Conservation (phyloP, 805 yeast species). For the Hanseniaspora meyeri region DNA sequence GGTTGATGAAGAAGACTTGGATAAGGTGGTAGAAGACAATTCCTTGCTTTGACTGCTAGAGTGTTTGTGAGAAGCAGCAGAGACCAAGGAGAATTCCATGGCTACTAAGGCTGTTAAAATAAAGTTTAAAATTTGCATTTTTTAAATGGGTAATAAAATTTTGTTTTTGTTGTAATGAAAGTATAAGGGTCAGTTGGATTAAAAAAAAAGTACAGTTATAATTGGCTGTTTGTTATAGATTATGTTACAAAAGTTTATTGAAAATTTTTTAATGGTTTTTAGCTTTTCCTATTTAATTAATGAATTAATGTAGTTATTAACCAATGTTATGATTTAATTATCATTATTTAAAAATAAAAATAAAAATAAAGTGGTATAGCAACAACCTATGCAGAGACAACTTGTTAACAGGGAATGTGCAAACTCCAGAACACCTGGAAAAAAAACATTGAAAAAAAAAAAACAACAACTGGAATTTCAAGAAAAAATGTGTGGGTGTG, state of each 20-base stretch:
- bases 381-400: too few species aligned
- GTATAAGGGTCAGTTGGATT: slow-evolving; percentile 14
- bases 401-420: too few species aligned
- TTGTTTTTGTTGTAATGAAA: slow-evolving; percentile 4
- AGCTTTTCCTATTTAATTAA: too few species aligned
- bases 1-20: slow-evolving; percentile 15
- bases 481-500: too few species aligned
- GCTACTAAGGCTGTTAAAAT: slow-evolving; percentile 12
- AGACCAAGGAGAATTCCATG: not conserved
- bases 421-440: too few species aligned
- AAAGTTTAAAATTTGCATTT: slow-evolving; percentile 12
- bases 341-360: too few species aligned
- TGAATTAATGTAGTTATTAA: not conserved
- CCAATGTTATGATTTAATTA: too few species aligned
- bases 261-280: slow-evolving; percentile 1
- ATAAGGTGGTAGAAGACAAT: slow-evolving; percentile 21
- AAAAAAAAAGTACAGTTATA: not conserved
- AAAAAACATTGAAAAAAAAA: too few species aligned
- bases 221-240: not conserved
- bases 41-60: slow-evolving; percentile 18
- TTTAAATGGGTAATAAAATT: not conserved
- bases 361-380: too few species aligned
- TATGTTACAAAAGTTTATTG: not conserved
- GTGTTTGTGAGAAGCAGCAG: slow-evolving; percentile 27
- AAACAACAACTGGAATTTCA: too few species aligned